Base-by-base conservation (phyloP, 495 filamentous ascomycete genomes). In the Aspergillus affinis region DNA sequence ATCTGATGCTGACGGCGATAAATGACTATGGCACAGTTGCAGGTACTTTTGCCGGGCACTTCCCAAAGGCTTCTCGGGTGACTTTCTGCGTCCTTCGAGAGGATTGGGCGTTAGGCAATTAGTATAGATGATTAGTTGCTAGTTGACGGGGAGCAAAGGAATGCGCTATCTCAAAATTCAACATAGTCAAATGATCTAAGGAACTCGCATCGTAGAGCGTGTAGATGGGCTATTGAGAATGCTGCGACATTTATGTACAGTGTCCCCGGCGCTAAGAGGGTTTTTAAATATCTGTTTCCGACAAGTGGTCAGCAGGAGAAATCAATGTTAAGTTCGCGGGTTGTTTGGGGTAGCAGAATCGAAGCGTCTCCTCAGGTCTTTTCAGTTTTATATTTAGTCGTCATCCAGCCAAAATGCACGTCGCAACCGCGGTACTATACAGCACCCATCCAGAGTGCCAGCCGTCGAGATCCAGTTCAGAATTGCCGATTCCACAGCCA, bases 331-430 rank as follows among this genome's bases (percentile, higher is more conserved):
- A n/a, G 20, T n/a, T 20, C n/a, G 18, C 12, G 13, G n/a, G 27
- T 44, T 4, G 0, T 30, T 52, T 36, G 9, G 21, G 19, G 54
- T 10, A 26, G 9, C 12, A 21, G 21, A 21, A 4, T 6, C 32
- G 9, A 15, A 17, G 29, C 23, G n/a, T 76, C 73, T 79, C 75
- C 82, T 85, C 82, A 85, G 82, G 72, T 82, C 82, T 84, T 84
- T 84, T 83, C 79, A 82, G 77, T 84, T 77, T 77, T 68, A 64
- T 61, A 64, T 69, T 71, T 64, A 68, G 69, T 79, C 81, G 64
- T 83, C 80, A 84, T 78, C 51, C 77, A 65, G 58, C 51, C 73
- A 69, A 65, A 59, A 66, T 53, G 41, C 51, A 63, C 54, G 60
- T 63, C 72, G 56, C 73, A 64, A 59, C 69, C 68, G 72, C 72